A percentile compares a stretch with the other conserved stretches of the same genome.
phyloP scores from a whole-genome alignment of 2,329 filamentous ascomycete genomes.

The Epichloe hybrida region DNA sequence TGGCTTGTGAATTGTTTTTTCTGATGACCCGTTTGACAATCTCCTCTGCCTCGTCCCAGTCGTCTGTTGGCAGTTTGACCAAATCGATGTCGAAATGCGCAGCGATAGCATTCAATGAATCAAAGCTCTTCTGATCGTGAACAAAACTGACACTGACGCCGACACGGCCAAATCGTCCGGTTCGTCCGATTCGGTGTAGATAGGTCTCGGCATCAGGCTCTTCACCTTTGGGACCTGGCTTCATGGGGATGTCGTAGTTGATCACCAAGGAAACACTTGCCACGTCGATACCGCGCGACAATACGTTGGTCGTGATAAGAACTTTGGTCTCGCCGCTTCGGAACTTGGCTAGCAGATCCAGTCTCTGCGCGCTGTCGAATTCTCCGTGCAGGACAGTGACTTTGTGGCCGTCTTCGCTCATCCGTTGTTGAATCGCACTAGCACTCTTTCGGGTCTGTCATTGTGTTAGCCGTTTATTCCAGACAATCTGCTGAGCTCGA shows the following conservation, averaged over 20 bases:
- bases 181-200: slow-evolving; percentile 93
- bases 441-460: slow-evolving; percentile 71
- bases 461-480: slow-evolving; percentile 8
- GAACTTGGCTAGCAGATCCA: slow-evolving; percentile 76
- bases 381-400: slow-evolving; percentile 83
- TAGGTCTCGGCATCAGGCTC: slow-evolving; percentile 93
- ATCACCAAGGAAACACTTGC: slow-evolving; percentile 93
- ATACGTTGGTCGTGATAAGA: slow-evolving; percentile 92
- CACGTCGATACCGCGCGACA: slow-evolving; percentile 88
- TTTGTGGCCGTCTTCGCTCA: slow-evolving; percentile 80
- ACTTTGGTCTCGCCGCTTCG: slow-evolving; percentile 81
- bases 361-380: slow-evolving; percentile 71
- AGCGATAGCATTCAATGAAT: slow-evolving; percentile 67
- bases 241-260: slow-evolving; percentile 83
- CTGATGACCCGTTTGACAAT: slow-evolving; percentile 70
- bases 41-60: slow-evolving; percentile 84
- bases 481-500: neutral
- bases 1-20: slow-evolving; percentile 45
- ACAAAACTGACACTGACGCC: slow-evolving; percentile 95
- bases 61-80: slow-evolving; percentile 65
- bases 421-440: slow-evolving; percentile 68
- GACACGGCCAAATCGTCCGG: slow-evolving; percentile 89
- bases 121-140: slow-evolving; percentile 69
- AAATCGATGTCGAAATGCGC: slow-evolving; percentile 69
- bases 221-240: slow-evolving; percentile 44